Conservation (phyloP, 2,329 filamentous ascomycete genomes). For the Fusarium metavorans region DNA sequence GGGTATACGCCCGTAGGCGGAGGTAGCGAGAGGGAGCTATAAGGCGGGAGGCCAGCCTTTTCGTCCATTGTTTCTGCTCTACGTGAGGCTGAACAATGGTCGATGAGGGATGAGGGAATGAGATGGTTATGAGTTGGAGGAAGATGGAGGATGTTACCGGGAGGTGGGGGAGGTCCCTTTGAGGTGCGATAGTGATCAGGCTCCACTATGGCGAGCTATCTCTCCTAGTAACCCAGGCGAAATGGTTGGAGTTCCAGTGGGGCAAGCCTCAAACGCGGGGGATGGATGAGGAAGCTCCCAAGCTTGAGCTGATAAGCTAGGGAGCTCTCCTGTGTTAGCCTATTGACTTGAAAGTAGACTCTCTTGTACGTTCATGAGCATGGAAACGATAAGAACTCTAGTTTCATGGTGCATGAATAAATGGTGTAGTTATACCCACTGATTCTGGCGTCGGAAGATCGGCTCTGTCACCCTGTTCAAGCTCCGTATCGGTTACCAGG, state of each 20-base stretch:
- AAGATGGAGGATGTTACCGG: not conserved
- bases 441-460: not conserved
- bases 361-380: not conserved
- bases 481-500: not conserved
- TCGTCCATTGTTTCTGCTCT: conserved; percentile 48
- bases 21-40: conserved; percentile 51
- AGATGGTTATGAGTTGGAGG: not conserved
- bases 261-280: not conserved
- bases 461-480: not conserved
- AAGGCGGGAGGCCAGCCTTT: conserved; percentile 60
- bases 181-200: conserved; percentile 36
- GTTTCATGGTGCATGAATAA: not conserved
- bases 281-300: not conserved
- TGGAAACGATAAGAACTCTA: not conserved
- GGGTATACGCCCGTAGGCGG: conserved; percentile 31
- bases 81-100: not conserved
- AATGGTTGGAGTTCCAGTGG: conserved; percentile 13
- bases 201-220: conserved; percentile 35
- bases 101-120: not conserved
- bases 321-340: not conserved
- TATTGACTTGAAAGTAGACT: too few relatives aligned
- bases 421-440: too few relatives aligned
- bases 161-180: conserved; percentile 14
- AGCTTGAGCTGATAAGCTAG: not conserved
- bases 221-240: not conserved